Conservation (phyloP, 257 asterid genomes). For the Agastache rugosa region DNA sequence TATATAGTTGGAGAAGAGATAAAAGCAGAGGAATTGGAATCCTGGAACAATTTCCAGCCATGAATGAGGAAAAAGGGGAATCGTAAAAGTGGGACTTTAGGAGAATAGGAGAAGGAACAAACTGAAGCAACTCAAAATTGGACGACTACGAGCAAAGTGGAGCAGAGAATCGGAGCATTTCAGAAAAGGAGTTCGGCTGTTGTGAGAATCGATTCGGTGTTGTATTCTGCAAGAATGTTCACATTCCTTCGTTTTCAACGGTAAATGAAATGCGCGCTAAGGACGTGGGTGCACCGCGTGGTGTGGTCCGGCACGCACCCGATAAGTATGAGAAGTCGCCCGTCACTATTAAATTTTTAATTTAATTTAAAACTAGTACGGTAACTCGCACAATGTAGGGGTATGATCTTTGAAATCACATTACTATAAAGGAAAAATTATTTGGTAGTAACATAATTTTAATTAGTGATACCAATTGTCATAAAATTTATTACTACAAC, state of each 20-base stretch:
- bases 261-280: constrained; percentile 19
- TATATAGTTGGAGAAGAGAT: constrained; percentile 38
- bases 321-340: background rate
- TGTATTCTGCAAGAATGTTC: constrained; percentile 10
- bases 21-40: constrained; percentile 29
- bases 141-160: constrained; percentile 24
- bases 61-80: constrained; percentile 20
- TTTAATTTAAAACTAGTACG: too few species aligned
- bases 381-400: too few species aligned
- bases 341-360: too few species aligned
- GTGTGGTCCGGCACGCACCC: background rate
- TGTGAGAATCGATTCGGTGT: constrained; percentile 31
- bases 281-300: constrained; percentile 24
- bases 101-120: constrained; percentile 30
- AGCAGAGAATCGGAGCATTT: constrained; percentile 27
- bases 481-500: too few species aligned
- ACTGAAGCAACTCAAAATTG: constrained; percentile 17
- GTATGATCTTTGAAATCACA: too few species aligned
- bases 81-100: constrained; percentile 33
- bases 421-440: too few species aligned
- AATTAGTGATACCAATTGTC: too few species aligned
- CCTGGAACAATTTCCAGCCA: constrained; percentile 32
- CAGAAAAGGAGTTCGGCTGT: constrained; percentile 27
- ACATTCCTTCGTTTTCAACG: constrained; percentile 21
- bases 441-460: too few species aligned